Evolutionary conservation across 495 filamentous ascomycete genomes (phyloP), one percentile per base, ranked within the genome.

Genomic region (Podospora tetraspora): DNA sequence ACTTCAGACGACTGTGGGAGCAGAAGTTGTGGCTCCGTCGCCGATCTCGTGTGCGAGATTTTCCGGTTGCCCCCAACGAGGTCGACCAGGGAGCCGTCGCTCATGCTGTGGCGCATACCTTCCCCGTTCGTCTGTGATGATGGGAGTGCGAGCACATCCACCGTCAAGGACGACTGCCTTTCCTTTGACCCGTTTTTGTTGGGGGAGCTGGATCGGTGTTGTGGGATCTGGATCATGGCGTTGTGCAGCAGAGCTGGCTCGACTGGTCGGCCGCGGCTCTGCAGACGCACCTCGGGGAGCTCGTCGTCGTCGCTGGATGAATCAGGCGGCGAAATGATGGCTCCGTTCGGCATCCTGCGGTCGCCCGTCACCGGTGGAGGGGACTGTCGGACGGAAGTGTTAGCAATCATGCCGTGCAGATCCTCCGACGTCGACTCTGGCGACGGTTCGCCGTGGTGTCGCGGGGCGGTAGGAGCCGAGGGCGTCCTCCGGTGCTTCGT

Each of bases 281-380:
- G 63, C 19, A 19, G 52, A 24, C 83, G 79, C 22, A 76, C 74
- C 73, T 79, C 84, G 65, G 72, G 80, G 43, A 73, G 68, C 9
- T 87, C 86, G 69, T 97, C 95, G 72, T 97, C 94, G 77, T 99
- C 95, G 76, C 92, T 92, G 43, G 84, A 82, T 12, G 94, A 97
- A 66, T 97, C 94, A 0, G 94, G 94, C 23, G 93, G 93, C 3
- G 94, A 96, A 25, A 94, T 89, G 61, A 96, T 83, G 52, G 92
- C 92, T 62, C 90, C 92, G 43, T 87, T 85, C 34, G 92, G 92
- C 76, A 96, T 92, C 57, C 81, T 68, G 24, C 80, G 78, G 34
- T 86, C 85, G 79, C 89, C 86, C 69, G 86, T 91, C 59, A 90
- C 75, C 13, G 92, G 92, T 29, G 91, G 89, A 19, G 92, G 91